These are phyloP conservation scores for Eimeria sp. DNA, from an alignment of 169 alveolate genomes.

Conservation along the genomic window DNA sequence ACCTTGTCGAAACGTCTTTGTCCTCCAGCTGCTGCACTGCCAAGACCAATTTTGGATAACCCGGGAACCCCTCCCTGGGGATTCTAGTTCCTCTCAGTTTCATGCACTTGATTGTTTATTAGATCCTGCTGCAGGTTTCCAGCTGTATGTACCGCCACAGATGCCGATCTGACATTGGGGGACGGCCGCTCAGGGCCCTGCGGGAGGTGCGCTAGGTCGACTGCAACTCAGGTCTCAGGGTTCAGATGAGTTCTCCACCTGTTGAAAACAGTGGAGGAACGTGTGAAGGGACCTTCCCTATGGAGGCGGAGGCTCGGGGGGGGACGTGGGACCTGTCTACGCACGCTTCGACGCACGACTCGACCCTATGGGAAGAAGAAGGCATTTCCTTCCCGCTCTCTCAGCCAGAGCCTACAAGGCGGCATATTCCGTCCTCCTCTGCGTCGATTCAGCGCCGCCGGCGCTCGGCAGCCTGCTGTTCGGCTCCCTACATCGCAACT, in stretches of 20 bases:
- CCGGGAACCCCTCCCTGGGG: not conserved
- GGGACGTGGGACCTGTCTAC: slow-evolving; percentile 40
- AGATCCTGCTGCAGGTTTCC: not conserved
- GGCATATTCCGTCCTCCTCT: not conserved
- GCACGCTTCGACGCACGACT: slow-evolving; percentile 25
- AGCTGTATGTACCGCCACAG: not conserved
- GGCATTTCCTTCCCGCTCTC: slow-evolving; percentile 64
- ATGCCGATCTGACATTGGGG: not conserved
- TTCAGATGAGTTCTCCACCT: not conserved
- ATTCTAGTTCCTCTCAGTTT: not conserved
- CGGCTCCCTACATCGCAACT: slow-evolving; percentile 9
- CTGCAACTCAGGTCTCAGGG: not conserved
- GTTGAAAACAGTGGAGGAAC: not conserved
- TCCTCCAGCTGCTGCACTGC: not conserved
- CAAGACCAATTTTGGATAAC: not conserved
- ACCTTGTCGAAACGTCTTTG: not conserved
- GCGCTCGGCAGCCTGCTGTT: slow-evolving; percentile 63
- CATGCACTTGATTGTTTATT: not conserved
- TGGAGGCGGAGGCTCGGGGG: slow-evolving; percentile 13
- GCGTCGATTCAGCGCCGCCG: slow-evolving; percentile 54
- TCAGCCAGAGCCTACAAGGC: slow-evolving; percentile 45
- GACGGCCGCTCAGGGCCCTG: slow-evolving; percentile 3
- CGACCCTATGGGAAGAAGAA: slow-evolving; percentile 18
- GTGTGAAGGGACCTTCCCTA: not conserved
- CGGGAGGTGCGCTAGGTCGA: slow-evolving; percentile 24